Evolutionary conservation across 257 asterid genomes (phyloP), one percentile per base, ranked within the genome.

Genomic region (Galeopsis tetrahit): DNA sequence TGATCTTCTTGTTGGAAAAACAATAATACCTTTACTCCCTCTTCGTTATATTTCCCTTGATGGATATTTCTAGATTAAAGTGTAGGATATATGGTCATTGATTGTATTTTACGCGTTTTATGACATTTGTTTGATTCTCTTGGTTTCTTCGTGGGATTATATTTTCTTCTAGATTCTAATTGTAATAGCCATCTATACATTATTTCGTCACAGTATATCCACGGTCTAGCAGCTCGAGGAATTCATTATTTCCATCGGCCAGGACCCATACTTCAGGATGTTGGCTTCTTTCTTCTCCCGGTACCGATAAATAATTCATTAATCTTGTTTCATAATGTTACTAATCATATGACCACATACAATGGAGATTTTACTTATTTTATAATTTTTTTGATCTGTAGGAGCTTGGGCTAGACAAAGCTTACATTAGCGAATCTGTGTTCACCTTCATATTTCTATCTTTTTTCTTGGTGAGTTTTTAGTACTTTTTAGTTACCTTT

Each of bases 361-460:
- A 66, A 52, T 61, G 60, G 60, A 57, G 62, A 70, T 42, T 51
- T 72, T 48, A 35, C 77, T 76, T 58, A 68, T 69, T 73, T 39
- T 55, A 17, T 32, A 63, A 77, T 69, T 75, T 61, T 71, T 40
- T 65, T 55, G 68, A 74, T 70, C 46, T 85, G 69, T 75, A 94
- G 99, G 99, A 94, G 81, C 98, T 94, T 51, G 98, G 97, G 44
- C 83, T 70, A 75, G 97, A 91, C 32, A 91, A 71, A 78, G 96
- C 91, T 63, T 92, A 89, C 83, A 85, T 94, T 63, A 94, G 99
- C 63, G 99, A 94, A 83, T 85, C 88, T 42, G 93, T 94, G 56
- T 94, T 94, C 82, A 83, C 96, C 28, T 82, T 74, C 73, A 70
- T 94, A 74, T 94, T 94, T 78, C 78, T 87, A 21, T 83, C 98